Conservation (phyloP, 2,329 filamentous ascomycete species). For the Cladophialophora exuberans region DNA sequence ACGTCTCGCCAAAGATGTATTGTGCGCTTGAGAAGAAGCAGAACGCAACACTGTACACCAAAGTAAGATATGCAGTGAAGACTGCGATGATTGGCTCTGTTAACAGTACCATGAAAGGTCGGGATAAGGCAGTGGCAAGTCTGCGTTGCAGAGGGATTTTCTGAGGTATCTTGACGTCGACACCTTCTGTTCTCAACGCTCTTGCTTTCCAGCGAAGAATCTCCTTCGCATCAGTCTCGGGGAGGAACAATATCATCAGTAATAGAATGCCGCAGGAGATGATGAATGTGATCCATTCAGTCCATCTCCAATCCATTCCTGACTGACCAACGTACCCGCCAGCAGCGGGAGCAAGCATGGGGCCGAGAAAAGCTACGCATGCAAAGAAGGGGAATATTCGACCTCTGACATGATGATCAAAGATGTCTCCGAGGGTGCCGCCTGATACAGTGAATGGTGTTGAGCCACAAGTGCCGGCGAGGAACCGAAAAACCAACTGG, state of each 20-base stretch:
- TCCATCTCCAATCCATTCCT: constrained; percentile 50
- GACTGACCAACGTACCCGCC: constrained; percentile 49
- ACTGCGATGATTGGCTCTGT: constrained; percentile 7
- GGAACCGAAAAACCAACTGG: constrained; percentile 53
- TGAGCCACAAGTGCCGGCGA: constrained; percentile 55
- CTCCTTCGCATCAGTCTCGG: constrained; percentile 54
- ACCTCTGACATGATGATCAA: not conserved
- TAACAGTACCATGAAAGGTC: constrained; percentile 1
- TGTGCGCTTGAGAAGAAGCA: constrained; percentile 1
- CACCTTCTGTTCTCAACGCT: constrained; percentile 45
- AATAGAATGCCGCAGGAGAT: constrained; percentile 40
- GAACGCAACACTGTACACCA: constrained; percentile 3
- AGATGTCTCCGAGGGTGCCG: constrained; percentile 2
- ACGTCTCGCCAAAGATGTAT: constrained; percentile 8
- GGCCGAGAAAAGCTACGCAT: constrained; percentile 33
- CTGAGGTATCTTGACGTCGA: constrained; percentile 46
- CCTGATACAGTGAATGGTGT: constrained; percentile 44
- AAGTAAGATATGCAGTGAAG: not conserved
- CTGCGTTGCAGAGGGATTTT: constrained; percentile 48
- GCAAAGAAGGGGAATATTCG: constrained; percentile 53
- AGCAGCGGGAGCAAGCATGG: constrained; percentile 30
- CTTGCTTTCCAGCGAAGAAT: constrained; percentile 49
- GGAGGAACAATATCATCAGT: constrained; percentile 48
- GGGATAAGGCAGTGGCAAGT: not conserved
- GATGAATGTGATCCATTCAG: constrained; percentile 49